phyloP scores from a whole-genome alignment of 768 basidiomycete genomes.

The Boletus patriciae region DNA sequence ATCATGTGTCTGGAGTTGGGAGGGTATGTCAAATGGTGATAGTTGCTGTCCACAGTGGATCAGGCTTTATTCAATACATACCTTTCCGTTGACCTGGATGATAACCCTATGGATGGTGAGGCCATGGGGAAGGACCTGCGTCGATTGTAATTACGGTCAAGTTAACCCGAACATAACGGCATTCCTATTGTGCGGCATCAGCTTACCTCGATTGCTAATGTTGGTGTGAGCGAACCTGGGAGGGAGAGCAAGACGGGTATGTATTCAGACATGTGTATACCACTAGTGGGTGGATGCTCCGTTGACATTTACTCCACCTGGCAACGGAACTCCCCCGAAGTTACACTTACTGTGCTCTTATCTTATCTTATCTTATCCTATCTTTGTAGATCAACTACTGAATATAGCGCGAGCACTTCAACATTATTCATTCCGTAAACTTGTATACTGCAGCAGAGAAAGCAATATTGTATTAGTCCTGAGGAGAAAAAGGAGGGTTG shows the following conservation, averaged over 20 bases:
- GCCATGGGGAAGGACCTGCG: conserved; percentile 63
- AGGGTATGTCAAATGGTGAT: neutral
- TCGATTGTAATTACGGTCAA: neutral
- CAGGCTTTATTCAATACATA: conserved; percentile 24
- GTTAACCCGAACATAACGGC: neutral
- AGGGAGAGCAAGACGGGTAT: conserved; percentile 54
- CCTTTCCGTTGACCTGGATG: conserved; percentile 64
- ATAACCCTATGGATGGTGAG: conserved; percentile 68
- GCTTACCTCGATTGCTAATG: conserved; percentile 62
- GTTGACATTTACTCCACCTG: neutral
- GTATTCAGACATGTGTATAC: conserved; percentile 39
- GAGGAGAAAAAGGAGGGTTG: neutral
- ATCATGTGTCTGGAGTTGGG: conserved; percentile 59
- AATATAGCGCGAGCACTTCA: neutral
- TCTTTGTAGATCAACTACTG: too few relatives aligned
- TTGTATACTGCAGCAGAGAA: conserved; percentile 26
- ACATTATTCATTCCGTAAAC: conserved; percentile 21
- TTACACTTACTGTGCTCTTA: too few relatives aligned
- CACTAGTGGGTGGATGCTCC: neutral
- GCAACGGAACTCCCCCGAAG: neutral
- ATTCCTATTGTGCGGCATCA: neutral
- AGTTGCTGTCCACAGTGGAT: neutral
- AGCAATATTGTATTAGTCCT: neutral
- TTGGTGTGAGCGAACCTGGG: conserved; percentile 50
- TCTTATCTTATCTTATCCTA: conserved; percentile 19